phyloP scores from a whole-genome alignment of 768 basidiomycete genomes.

The Pisolithus albus region DNA sequence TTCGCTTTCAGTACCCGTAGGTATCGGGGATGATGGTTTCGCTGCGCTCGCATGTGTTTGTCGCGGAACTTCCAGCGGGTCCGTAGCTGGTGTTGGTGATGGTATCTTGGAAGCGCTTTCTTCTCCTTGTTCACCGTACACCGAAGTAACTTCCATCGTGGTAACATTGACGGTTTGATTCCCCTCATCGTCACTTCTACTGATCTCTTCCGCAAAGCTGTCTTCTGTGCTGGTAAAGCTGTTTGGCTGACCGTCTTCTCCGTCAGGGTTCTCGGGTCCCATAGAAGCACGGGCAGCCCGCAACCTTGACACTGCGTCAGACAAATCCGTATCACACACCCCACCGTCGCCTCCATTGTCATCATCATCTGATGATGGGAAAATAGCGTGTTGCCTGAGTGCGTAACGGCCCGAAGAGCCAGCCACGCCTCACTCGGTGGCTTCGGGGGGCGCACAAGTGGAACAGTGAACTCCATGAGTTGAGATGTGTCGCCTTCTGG shows the following conservation, averaged over 20 bases:
- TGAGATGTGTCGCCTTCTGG: conserved; percentile 40
- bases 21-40: neutral
- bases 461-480: conserved; percentile 71
- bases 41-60: conserved; percentile 10
- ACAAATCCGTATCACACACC: conserved; percentile 43
- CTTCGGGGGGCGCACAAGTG: conserved; percentile 51
- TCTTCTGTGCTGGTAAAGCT: conserved; percentile 41
- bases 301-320: conserved; percentile 48
- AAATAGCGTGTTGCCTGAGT: conserved; percentile 55
- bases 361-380: conserved; percentile 47
- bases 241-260: conserved; percentile 17
- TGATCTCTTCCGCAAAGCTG: conserved; percentile 37
- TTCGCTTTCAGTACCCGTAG: neutral
- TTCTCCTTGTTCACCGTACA: conserved; percentile 35
- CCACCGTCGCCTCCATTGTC: conserved; percentile 28
- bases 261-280: conserved; percentile 22
- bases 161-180: conserved; percentile 68
- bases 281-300: conserved; percentile 49
- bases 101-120: conserved; percentile 8
- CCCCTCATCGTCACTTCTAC: conserved; percentile 24
- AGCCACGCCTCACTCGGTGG: conserved; percentile 56
- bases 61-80: conserved; percentile 1
- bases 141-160: conserved; percentile 51
- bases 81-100: conserved; percentile 2
- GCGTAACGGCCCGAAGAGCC: conserved; percentile 63